phyloP scores from a whole-genome alignment of 495 filamentous ascomycete species.

The Penicillium fimorum region DNA sequence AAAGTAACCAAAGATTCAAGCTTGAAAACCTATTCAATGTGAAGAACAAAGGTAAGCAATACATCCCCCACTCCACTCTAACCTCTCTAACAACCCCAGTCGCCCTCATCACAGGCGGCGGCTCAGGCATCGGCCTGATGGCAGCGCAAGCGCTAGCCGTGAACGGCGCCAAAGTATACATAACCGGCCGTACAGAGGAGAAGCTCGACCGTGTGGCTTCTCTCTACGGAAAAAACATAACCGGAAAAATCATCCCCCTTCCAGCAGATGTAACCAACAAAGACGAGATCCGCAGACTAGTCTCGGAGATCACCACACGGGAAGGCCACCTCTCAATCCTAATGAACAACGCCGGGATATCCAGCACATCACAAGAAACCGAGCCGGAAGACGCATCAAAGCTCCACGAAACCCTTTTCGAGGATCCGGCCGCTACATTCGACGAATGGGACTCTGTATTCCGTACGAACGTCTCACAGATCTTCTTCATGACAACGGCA shows the following conservation, averaged over 20 bases:
- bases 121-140: constrained; percentile 54
- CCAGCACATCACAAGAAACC: constrained; percentile 28
- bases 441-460: constrained; percentile 49
- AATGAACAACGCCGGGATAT: constrained; percentile 58
- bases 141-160: constrained; percentile 57
- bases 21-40: constrained; percentile 55
- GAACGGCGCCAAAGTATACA: constrained; percentile 61
- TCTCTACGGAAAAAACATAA: constrained; percentile 43
- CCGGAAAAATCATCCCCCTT: constrained; percentile 58
- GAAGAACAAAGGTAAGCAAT: constrained; percentile 41
- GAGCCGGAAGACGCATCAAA: constrained; percentile 43
- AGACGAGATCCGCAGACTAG: constrained; percentile 42
- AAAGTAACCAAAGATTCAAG: constrained; percentile 51
- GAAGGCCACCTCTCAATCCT: constrained; percentile 51
- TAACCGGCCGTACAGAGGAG: constrained; percentile 55
- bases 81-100: constrained; percentile 29
- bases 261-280: constrained; percentile 51
- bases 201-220: constrained; percentile 55
- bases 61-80: neutral
- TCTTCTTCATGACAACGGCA: constrained; percentile 46
- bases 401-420: constrained; percentile 58
- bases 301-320: constrained; percentile 40
- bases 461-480: constrained; percentile 49
- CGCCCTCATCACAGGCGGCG: constrained; percentile 56
- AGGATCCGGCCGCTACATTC: constrained; percentile 36